Conservation (phyloP, 257 asterid species). For the Ligustrum vulgare region DNA sequence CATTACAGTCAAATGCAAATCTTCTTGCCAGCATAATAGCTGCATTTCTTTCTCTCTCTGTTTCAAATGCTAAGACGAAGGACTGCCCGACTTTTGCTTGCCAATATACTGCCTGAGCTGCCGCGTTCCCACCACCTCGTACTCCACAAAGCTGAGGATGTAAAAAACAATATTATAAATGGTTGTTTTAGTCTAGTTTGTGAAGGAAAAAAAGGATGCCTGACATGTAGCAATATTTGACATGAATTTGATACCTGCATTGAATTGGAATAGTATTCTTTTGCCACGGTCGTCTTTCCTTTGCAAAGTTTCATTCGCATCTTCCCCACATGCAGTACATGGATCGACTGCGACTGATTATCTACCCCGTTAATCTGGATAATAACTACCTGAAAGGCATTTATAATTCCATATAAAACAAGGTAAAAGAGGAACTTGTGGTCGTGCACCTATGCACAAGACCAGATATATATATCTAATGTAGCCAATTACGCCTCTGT, state of each 20-base stretch:
- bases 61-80: slow-evolving; percentile 79
- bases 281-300: slow-evolving; percentile 67
- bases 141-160: slow-evolving; percentile 77
- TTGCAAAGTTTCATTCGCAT: slow-evolving; percentile 85
- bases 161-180: slow-evolving; percentile 7
- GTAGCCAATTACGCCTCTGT: no score
- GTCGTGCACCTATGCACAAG: no score
- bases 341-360: slow-evolving; percentile 61
- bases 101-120: slow-evolving; percentile 88
- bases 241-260: slow-evolving; percentile 67
- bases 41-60: slow-evolving; percentile 85
- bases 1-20: slow-evolving; percentile 91
- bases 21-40: slow-evolving; percentile 94
- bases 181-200: neutral
- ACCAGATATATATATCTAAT: no score
- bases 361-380: slow-evolving; percentile 79
- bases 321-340: slow-evolving; percentile 78
- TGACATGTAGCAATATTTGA: neutral
- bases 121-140: slow-evolving; percentile 95
- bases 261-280: slow-evolving; percentile 81
- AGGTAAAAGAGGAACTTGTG: neutral
- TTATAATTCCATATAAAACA: neutral
- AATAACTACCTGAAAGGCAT: slow-evolving; percentile 60
- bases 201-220: neutral
- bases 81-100: slow-evolving; percentile 64